Percentiles rank a stretch among this genome's conserved stretches.
phyloP scores from a whole-genome alignment of 2,329 filamentous ascomycete species.

The Cladobotryum protrusum region DNA sequence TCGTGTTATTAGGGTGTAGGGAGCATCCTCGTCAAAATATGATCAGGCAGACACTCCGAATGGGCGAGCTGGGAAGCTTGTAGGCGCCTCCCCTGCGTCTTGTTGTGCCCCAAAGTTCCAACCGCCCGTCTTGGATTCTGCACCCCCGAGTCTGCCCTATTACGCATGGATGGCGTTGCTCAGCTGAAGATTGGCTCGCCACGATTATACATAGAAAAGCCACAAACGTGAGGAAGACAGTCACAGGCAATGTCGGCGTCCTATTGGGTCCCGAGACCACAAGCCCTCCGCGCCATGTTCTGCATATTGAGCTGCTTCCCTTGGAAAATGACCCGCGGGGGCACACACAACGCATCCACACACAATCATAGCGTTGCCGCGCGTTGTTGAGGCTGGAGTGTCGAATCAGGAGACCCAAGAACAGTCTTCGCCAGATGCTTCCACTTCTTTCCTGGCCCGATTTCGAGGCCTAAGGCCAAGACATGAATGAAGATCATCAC shows the following conservation, averaged over 20 bases:
- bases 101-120: not conserved
- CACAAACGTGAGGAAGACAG: not conserved
- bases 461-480: too few relatives aligned
- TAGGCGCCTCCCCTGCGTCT: not conserved
- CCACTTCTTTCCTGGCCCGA: not conserved
- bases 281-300: too few relatives aligned
- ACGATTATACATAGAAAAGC: conserved; percentile 5
- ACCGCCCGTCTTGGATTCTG: conserved; percentile 2
- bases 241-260: not conserved
- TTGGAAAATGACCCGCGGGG: not conserved
- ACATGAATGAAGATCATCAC: too few relatives aligned
- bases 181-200: conserved; percentile 9
- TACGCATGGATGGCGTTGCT: conserved; percentile 6
- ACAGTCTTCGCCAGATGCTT: not conserved
- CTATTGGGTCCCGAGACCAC: too few relatives aligned
- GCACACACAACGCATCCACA: not conserved
- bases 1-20: too few relatives aligned
- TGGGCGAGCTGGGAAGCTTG: not conserved
- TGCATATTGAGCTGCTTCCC: not conserved
- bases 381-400: not conserved
- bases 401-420: not conserved
- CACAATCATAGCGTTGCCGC: not conserved
- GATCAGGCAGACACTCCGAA: not conserved
- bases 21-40: not conserved
- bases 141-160: conserved; percentile 1